Evolutionary conservation across 768 basidiomycete genomes (phyloP), one percentile per base, ranked within the genome.

Genomic region (Boletus fagicola): DNA sequence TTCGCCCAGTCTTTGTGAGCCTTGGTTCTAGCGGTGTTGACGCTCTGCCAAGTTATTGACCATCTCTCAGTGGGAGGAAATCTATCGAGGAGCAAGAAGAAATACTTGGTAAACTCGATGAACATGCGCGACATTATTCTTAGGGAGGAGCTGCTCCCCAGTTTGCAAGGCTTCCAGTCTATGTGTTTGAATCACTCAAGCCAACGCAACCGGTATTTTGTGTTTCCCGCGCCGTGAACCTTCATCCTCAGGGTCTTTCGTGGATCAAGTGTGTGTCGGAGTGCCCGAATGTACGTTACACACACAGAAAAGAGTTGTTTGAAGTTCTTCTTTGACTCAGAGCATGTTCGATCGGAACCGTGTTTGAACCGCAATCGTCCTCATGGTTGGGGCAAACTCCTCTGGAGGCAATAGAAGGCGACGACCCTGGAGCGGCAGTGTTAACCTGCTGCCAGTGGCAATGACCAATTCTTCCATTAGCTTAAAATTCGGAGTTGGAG

Each of bases 1-100:
- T 90, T 90, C 65, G 88, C 87, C 8, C 77, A 78, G 53, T 75
- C 81, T 33, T 90, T 90, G 88, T 89, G 61, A 72, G 86, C 78
- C 22, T 16, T 20, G 26, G 20, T 45, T 33, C 13, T 24, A n/a
- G 6, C 22, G 42, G 56, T 1, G 28, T 35, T 16, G 48, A 50
- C 28, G 6, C 1, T 15, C 38, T 22, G 35, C 22, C 35, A n/a
- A 10, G 20, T 54, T 18, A 43, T 20, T 65, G 56, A 67, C 44
- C 4, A 22, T 54, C 12, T 31, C 26, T 33, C 53, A 82, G 79
- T 54, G 75, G 72, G 5, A 74, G 72, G 20, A 78, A 77, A 60
- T 68, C 77, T 5, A 52, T 61, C 4, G 77, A 80, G 42, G 78
- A 78, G 51, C 81, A 75, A 59, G 67, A 68, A 42, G 70, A 73